Evolutionary conservation across 495 filamentous ascomycete species (phyloP), one percentile per base, ranked within the genome.

Genomic region (Hypoxylon rickii): DNA sequence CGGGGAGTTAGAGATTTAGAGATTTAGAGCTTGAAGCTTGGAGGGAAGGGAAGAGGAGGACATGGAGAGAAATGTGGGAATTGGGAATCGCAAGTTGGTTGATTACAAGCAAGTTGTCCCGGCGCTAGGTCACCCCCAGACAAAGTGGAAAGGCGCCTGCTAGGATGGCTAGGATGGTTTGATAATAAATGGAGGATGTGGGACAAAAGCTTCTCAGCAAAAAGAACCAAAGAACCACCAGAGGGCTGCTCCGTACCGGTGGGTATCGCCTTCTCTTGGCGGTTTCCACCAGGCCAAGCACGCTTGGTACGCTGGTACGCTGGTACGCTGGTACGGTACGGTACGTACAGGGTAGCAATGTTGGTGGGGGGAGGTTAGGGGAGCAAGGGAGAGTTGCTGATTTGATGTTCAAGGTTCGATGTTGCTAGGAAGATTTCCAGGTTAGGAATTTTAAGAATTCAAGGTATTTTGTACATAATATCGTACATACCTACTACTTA

Each of bases 81-180:
- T 36, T 62, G 58, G 52, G 59, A 63, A 63, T 58, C 29, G 13
- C 19, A 42, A 38, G 44, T 38, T 42, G 19, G 40, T 50, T 51
- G 21, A 29, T 31, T 49, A 37, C 26, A 41, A 49, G 31, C 34
- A 51, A 38, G 32, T 51, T 63, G 49, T 63, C 59, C 59, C 59
- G 49, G 49, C 59, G 49, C 59, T 57, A 63, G 59, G 59, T 63
- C 48, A 63, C 59, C 53, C 49, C 59, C 59, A 63, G 59, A 53
- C 57, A 44, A 63, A 51, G 58, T 56, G 52, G 55, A 46, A 47
- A 58, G 48, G 53, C 39, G 22, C 47, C 40, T 47, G n/a, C n/a
- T n/a, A n/a, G n/a, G n/a, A n/a, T 34, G 32, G 43, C 43, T 26
- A 39, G 52, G 53, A 44, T 31, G 40, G 42, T 48, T 46, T 39